Evolutionary conservation across 345 rosid genomes (phyloP).

Genomic region (Limnanthes douglasii): DNA sequence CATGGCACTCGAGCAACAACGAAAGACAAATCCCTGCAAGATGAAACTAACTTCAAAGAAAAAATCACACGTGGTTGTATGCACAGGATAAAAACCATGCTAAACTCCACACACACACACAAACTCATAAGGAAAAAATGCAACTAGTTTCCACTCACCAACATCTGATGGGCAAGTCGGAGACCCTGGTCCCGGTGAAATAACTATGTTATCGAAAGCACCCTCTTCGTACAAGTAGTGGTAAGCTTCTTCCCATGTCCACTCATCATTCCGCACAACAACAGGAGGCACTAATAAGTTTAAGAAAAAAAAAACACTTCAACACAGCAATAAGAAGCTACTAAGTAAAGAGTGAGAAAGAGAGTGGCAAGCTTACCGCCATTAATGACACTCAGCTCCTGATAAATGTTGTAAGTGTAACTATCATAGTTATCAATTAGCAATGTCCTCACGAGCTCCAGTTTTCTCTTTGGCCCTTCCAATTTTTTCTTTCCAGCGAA

Average conservation of each 20-base stretch:
- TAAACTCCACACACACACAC: no score
- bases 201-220: constrained; percentile 77
- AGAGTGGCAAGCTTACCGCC: constrained; percentile 34
- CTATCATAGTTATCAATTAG: constrained; percentile 93
- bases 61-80: constrained; percentile 5
- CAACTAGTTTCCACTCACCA: constrained; percentile 25
- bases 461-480: constrained; percentile 28
- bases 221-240: constrained; percentile 44
- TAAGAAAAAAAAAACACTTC: constrained; percentile 4
- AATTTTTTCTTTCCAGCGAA: constrained; percentile 22
- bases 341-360: constrained; percentile 1
- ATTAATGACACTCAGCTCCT: constrained; percentile 67
- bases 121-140: no score
- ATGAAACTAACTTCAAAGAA: constrained; percentile 13
- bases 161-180: constrained; percentile 70
- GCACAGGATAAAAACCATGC: neutral
- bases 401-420: constrained; percentile 85
- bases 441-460: constrained; percentile 66
- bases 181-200: constrained; percentile 98
- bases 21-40: constrained; percentile 75
- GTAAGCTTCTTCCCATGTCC: constrained; percentile 63
- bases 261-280: constrained; percentile 70
- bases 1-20: constrained; percentile 64
- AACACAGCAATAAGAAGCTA: no score
- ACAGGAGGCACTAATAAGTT: constrained; percentile 61